A percentile compares a stretch with the other conserved stretches of the same genome.
phyloP scores from a whole-genome alignment of 2,329 filamentous ascomycete species.

The Fusarium setosum region DNA sequence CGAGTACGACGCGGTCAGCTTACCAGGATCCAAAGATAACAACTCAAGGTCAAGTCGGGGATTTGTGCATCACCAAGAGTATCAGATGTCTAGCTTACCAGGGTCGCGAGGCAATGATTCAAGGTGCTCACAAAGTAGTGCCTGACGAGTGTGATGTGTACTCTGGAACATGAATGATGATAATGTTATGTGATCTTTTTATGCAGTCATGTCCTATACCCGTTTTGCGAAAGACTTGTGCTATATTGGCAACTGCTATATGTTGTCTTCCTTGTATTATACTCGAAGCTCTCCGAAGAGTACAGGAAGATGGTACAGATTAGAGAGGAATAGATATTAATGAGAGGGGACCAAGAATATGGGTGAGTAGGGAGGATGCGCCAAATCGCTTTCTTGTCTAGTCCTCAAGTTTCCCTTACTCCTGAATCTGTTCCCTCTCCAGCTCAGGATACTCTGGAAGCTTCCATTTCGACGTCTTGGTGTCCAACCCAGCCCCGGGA shows the following conservation, averaged over 20 bases:
- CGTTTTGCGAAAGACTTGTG: background rate
- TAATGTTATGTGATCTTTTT: conserved; percentile 5
- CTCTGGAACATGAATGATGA: background rate
- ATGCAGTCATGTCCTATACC: background rate
- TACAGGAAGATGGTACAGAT: too few relatives aligned
- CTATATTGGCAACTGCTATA: too few relatives aligned
- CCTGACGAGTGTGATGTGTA: conserved; percentile 11
- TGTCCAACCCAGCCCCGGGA: conserved; percentile 5
- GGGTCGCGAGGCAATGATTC: conserved; percentile 21
- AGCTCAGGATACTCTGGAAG: conserved; percentile 24
- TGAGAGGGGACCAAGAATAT: too few relatives aligned
- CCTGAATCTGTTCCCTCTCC: background rate
- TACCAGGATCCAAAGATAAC: conserved; percentile 30
- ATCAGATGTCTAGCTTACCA: conserved; percentile 14
- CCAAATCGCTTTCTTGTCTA: background rate
- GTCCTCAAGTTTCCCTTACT: background rate
- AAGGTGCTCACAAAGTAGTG: conserved; percentile 20
- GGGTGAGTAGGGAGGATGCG: too few relatives aligned
- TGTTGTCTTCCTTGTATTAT: too few relatives aligned
- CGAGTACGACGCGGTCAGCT: conserved; percentile 32
- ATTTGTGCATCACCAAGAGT: conserved; percentile 14
- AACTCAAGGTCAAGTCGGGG: conserved; percentile 14
- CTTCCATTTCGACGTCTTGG: conserved; percentile 15
- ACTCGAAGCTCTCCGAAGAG: too few relatives aligned
- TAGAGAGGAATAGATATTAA: too few relatives aligned